These are phyloP conservation scores for Uronychia setigera DNA, from an alignment of 73 alveolate genomes.

Conservation along the genomic window DNA sequence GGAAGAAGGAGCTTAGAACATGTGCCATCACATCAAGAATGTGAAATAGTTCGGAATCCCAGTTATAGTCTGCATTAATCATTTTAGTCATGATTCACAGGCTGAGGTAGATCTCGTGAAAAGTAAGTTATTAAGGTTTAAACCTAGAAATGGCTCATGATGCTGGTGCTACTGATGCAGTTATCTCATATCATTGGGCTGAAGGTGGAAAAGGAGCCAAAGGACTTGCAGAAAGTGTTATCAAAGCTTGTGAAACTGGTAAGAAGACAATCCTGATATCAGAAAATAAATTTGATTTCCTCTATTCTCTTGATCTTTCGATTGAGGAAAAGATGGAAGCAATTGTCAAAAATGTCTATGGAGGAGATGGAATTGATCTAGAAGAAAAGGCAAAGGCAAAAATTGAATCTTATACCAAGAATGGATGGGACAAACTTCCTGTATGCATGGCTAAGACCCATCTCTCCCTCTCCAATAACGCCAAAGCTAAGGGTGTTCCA, in stretches of 20 bases:
- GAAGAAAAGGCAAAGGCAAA: conserved; percentile 30
- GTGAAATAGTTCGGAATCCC: conserved; percentile 29
- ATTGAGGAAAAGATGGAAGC: conserved; percentile 37
- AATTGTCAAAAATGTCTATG: conserved; percentile 30
- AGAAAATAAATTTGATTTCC: conserved; percentile 25
- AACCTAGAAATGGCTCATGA: conserved; percentile 12
- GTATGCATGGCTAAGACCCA: conserved; percentile 61
- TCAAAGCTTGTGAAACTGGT: conserved; percentile 8
- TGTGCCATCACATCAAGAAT: conserved; percentile 37
- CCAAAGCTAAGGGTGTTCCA: conserved; percentile 20
- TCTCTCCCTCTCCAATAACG: conserved; percentile 32
- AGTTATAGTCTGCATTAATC: conserved; percentile 26
- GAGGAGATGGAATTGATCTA: conserved; percentile 37
- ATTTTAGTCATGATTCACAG: conserved; percentile 14
- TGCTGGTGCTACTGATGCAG: conserved; percentile 50
- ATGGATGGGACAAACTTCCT: conserved; percentile 41
- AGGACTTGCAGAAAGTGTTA: conserved; percentile 32
- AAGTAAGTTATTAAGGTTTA: not conserved
- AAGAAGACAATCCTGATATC: not conserved
- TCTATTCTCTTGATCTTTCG: conserved; percentile 16
- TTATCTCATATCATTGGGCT: conserved; percentile 41
- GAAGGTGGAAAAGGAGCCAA: conserved; percentile 51
- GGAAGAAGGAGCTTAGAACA: conserved; percentile 53
- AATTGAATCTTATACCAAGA: conserved; percentile 18
- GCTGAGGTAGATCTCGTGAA: conserved; percentile 33